Evolutionary conservation across 306 rosid genomes (phyloP).

Genomic region (Medicago arabica): DNA sequence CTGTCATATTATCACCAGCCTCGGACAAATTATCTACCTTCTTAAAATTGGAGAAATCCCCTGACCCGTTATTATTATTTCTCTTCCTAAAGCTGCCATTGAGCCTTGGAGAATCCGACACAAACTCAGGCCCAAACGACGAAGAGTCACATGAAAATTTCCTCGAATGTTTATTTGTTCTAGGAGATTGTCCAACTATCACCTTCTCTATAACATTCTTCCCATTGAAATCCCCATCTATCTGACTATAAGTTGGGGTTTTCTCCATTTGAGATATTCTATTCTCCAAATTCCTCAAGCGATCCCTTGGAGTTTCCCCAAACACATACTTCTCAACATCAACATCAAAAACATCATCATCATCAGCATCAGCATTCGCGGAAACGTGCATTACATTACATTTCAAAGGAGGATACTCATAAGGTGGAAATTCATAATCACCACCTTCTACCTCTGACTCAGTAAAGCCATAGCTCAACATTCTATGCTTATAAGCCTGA

Average conservation of each 20-base stretch:
- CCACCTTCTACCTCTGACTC: slow-evolving; percentile 66
- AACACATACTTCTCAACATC: slow-evolving; percentile 87
- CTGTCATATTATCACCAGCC: slow-evolving; percentile 73
- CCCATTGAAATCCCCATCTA: slow-evolving; percentile 60
- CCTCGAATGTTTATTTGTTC: slow-evolving; percentile 57
- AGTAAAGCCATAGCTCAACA: slow-evolving; percentile 85
- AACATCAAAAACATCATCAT: slow-evolving; percentile 60
- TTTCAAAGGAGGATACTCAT: slow-evolving; percentile 83
- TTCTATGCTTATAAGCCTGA: slow-evolving; percentile 88
- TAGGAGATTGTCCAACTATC: slow-evolving; percentile 84
- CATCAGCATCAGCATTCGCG: slow-evolving; percentile 53
- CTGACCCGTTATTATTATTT: slow-evolving; percentile 55
- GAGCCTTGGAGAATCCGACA: slow-evolving; percentile 62
- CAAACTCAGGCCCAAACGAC: slow-evolving; percentile 50
- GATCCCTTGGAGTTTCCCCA: slow-evolving; percentile 85
- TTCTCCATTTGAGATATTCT: slow-evolving; percentile 84
- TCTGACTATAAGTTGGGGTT: slow-evolving; percentile 64
- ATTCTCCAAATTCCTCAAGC: slow-evolving; percentile 69
- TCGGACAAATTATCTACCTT: slow-evolving; percentile 77
- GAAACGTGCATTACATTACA: slow-evolving; percentile 60
- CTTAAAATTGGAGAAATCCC: slow-evolving; percentile 59
- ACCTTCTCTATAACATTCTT: slow-evolving; percentile 75
- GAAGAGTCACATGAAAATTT: slow-evolving; percentile 68
- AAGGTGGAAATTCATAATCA: slow-evolving; percentile 64
- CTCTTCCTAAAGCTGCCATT: slow-evolving; percentile 62